Conservation (phyloP, 2,329 filamentous ascomycete genomes). For the Colletotrichum chlorophyti region DNA sequence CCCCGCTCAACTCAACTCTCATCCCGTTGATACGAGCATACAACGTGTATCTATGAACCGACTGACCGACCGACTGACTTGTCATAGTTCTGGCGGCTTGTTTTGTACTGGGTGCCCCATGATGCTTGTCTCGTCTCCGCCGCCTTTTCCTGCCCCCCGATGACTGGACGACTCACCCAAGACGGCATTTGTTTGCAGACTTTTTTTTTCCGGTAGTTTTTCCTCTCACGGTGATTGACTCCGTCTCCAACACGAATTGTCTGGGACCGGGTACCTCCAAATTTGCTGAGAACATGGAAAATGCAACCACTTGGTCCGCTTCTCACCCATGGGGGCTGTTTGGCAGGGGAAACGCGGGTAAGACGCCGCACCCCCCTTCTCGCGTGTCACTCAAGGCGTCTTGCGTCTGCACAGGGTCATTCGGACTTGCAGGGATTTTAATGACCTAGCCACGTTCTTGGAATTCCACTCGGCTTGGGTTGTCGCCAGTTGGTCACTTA, state of each 20-base stretch:
- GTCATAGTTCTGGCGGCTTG: neutral
- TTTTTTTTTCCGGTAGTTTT: slow-evolving; percentile 2
- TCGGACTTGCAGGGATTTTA: slow-evolving; percentile 22
- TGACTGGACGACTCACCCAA: slow-evolving; percentile 18
- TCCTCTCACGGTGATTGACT: slow-evolving; percentile 6
- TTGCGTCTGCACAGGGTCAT: slow-evolving; percentile 11
- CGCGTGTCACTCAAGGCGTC: slow-evolving; percentile 9
- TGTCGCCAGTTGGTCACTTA: neutral
- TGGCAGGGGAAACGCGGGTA: slow-evolving; percentile 24
- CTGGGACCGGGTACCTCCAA: slow-evolving; percentile 10
- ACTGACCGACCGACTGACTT: too few relatives aligned
- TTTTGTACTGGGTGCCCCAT: slow-evolving; percentile 1
- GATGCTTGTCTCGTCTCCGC: slow-evolving; percentile 1
- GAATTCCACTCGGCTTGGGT: too few relatives aligned
- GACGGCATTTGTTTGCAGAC: slow-evolving; percentile 10
- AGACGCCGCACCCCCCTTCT: slow-evolving; percentile 19
- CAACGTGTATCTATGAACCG: slow-evolving; percentile 5
- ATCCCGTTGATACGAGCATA: slow-evolving; percentile 2
- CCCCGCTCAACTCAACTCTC: neutral
- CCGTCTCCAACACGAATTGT: slow-evolving; percentile 18
- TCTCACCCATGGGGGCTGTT: neutral
- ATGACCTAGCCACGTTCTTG: slow-evolving; percentile 16
- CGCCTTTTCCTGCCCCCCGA: neutral
- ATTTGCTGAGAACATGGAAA: slow-evolving; percentile 9
- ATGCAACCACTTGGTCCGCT: slow-evolving; percentile 16